Conservation (phyloP, 495 filamentous ascomycete genomes). For the Staphylotrichum tortipilum region DNA sequence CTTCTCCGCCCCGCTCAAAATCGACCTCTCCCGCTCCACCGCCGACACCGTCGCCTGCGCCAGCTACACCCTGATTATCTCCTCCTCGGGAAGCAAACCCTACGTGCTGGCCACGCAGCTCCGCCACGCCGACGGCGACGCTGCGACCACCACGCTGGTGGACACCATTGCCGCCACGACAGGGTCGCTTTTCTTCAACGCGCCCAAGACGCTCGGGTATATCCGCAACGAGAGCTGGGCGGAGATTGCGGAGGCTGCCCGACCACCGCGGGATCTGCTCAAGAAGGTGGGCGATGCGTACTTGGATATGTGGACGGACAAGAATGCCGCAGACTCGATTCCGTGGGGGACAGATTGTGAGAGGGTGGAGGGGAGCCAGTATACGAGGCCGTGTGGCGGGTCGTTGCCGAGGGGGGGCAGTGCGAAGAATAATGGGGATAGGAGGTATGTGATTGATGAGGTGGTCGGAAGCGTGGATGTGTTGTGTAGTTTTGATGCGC, state of each 20-base stretch:
- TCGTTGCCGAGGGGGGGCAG: conserved; percentile 34
- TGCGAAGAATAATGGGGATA: conserved; percentile 29
- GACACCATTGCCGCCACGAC: conserved; percentile 42
- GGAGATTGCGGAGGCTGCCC: conserved; percentile 16
- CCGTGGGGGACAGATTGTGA: conserved; percentile 42
- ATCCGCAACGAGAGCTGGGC: conserved; percentile 38
- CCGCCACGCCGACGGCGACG: conserved; percentile 28
- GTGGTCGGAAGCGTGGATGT: conserved; percentile 38
- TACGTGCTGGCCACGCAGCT: conserved; percentile 39
- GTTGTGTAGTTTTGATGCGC: conserved; percentile 37
- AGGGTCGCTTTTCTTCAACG: conserved; percentile 40
- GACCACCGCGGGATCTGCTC: conserved; percentile 30
- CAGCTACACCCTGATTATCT: conserved; percentile 37
- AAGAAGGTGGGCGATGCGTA: conserved; percentile 39
- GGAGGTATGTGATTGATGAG: conserved; percentile 46
- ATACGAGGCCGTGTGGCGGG: conserved; percentile 33
- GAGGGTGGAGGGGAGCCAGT: conserved; percentile 34
- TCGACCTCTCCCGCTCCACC: conserved; percentile 31
- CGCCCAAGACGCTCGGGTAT: conserved; percentile 32
- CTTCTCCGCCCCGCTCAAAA: conserved; percentile 27
- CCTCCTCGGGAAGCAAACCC: conserved; percentile 26
- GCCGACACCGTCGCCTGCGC: conserved; percentile 36
- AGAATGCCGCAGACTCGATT: conserved; percentile 34
- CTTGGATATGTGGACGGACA: conserved; percentile 44
- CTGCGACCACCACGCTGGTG: conserved; percentile 27